phyloP scores from a whole-genome alignment of 75 land plant genomes.

The Picea glauca region DNA sequence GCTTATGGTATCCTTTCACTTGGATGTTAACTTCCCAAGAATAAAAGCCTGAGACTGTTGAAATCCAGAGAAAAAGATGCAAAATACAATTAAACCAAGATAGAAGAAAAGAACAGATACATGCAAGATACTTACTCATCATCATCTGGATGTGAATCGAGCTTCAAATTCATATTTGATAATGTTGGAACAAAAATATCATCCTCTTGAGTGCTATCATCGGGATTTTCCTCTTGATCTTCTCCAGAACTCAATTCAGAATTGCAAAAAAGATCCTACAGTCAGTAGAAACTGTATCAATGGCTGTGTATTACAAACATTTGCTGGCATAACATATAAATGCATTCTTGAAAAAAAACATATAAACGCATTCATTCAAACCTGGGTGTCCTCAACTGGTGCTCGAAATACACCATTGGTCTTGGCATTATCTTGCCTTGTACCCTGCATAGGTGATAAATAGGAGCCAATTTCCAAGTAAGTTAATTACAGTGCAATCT shows the following conservation, averaged over 20 bases:
- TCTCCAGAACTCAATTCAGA: constrained; percentile 32
- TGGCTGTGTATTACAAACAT: neutral
- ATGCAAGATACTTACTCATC: constrained; percentile 31
- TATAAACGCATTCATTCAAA: neutral
- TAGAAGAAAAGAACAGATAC: neutral
- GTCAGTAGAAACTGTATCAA: neutral
- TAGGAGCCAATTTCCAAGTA: neutral
- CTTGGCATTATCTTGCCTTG: neutral
- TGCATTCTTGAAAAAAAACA: neutral
- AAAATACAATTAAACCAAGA: neutral
- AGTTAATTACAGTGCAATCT: neutral
- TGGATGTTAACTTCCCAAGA: neutral
- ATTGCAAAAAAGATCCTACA: constrained; percentile 34
- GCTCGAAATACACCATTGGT: constrained; percentile 22
- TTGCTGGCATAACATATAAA: neutral
- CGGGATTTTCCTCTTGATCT: constrained; percentile 15
- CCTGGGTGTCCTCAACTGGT: constrained; percentile 67
- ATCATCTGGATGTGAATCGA: constrained; percentile 48
- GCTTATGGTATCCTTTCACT: neutral
- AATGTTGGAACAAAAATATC: constrained; percentile 22
- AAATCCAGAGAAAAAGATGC: neutral
- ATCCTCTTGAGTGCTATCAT: constrained; percentile 20
- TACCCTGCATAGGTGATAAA: neutral
- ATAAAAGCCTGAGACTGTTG: neutral
- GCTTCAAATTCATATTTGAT: constrained; percentile 32